Evolutionary conservation across 78 protist species (phyloP).

Genomic region (Cyanophora paradoxa): DNA sequence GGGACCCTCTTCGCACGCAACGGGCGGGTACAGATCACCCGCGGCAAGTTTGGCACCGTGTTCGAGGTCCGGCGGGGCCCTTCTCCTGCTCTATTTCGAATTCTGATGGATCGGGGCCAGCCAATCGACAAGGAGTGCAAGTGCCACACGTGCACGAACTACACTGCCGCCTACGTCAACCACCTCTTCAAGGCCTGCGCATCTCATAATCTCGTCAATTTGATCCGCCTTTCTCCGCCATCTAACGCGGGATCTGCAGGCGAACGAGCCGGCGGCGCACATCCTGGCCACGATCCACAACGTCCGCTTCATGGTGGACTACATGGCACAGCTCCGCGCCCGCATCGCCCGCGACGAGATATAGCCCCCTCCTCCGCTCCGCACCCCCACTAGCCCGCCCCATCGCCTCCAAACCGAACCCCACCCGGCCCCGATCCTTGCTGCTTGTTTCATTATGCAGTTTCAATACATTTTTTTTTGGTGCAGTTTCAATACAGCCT

Average conservation of each 20-base stretch:
- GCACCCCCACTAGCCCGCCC: too few relatives aligned
- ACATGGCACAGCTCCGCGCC: neutral
- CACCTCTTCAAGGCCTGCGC: too few relatives aligned
- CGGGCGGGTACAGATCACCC: neutral
- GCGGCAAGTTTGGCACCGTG: neutral
- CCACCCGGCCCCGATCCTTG: too few relatives aligned
- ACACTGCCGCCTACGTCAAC: too few relatives aligned
- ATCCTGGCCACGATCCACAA: neutral
- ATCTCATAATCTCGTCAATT: neutral
- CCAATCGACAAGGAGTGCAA: neutral
- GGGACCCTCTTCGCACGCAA: neutral
- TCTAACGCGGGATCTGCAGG: neutral
- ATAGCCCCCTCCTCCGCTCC: too few relatives aligned
- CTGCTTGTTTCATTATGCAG: too few relatives aligned
- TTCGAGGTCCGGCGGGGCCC: neutral
- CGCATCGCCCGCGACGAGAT: neutral
- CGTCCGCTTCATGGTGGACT: neutral
- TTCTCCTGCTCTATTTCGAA: neutral
- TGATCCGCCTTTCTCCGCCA: neutral
- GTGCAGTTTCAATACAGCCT: too few relatives aligned
- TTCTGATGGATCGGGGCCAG: neutral
- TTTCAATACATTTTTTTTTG: too few relatives aligned
- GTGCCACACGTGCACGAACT: too few relatives aligned
- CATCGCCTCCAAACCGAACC: too few relatives aligned
- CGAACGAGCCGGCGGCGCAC: neutral